Evolutionary conservation across 441 rosid species (phyloP), one percentile per base, ranked within the genome.

Genomic region (Jatropha multifida): DNA sequence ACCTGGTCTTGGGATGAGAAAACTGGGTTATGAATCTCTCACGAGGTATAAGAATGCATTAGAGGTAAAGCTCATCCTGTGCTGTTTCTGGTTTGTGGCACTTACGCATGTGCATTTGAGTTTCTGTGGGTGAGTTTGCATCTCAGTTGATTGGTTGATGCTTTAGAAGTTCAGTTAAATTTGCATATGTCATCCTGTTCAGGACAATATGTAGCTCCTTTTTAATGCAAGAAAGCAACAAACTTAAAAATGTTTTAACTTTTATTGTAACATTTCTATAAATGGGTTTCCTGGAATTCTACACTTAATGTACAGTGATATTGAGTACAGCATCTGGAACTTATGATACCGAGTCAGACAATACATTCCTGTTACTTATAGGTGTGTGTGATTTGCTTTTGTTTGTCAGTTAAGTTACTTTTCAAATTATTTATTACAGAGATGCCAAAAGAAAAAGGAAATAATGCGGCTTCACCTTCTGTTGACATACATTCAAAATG

Each of bases 401-500:
- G 68, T 49, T 44, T 73, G 37, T 56, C 46, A 8, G 65, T 64
- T 48, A 14, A 10, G 12, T 78, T 13, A 13, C 71, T 81, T 55
- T 67, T 54, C 60, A 69, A 62, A 64, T 52, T 74, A 48, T 83
- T 77, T 76, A 54, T 74, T 82, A 75, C 89, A 92, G 97, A 81
- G 76, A 74, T 80, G 85, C 79, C 85, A 74, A 81, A 91, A 86
- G 89, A 94, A 82, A 85, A 90, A 88, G 81, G 92, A 89, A 71
- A 77, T 81, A 60, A 81, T 71, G 83, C 85, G 83, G 71, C 90
- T 96, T 78, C 88, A 83, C 74, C 92, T 96, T 77, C 85, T 96
- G 68, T 83, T 96, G 87, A 81, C 85, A 79, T 81, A 81, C 81
- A 81, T 94, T 68, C 96, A 91, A 91, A 96, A 94, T 86, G 98